Evolutionary conservation across 805 yeast genomes (phyloP).

Genomic region (Ogataea nitratoaversa): DNA sequence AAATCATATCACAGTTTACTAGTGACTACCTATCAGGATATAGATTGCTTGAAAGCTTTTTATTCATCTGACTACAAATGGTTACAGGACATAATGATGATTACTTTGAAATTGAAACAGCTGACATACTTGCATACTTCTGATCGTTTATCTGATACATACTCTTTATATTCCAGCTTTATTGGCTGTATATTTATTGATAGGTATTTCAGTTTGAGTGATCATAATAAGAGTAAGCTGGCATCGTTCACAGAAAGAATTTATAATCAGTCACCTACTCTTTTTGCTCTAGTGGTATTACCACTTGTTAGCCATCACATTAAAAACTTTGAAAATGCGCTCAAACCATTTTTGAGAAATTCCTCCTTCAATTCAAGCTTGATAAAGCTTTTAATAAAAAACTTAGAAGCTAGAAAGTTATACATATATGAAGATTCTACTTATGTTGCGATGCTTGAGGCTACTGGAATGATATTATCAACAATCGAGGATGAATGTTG

Average conservation of each 20-base stretch:
- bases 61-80: conserved; percentile 3
- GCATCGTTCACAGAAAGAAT: conserved; percentile 7
- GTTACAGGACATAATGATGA: not conserved
- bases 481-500: conserved; percentile 1
- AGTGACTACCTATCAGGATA: conserved; percentile 2
- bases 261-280: conserved; percentile 1
- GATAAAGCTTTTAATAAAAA: conserved; percentile 5
- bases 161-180: not conserved
- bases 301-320: conserved; percentile 29
- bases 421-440: conserved; percentile 8
- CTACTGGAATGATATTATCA: conserved; percentile 1
- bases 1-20: conserved; percentile 1
- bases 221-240: not conserved
- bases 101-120: conserved; percentile 22
- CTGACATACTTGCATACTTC: conserved; percentile 1
- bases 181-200: conserved; percentile 9
- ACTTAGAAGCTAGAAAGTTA: conserved; percentile 7
- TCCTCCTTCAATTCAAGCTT: not conserved
- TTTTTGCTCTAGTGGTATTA: conserved; percentile 20
- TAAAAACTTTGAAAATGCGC: conserved; percentile 21
- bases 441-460: conserved; percentile 4
- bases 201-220: conserved; percentile 6
- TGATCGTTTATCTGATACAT: not conserved
- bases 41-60: conserved; percentile 6
- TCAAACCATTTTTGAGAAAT: conserved; percentile 6